A percentile compares a stretch with the other conserved stretches of the same genome.
phyloP scores from a whole-genome alignment of 306 rosid species.

The Cucumis melo region DNA sequence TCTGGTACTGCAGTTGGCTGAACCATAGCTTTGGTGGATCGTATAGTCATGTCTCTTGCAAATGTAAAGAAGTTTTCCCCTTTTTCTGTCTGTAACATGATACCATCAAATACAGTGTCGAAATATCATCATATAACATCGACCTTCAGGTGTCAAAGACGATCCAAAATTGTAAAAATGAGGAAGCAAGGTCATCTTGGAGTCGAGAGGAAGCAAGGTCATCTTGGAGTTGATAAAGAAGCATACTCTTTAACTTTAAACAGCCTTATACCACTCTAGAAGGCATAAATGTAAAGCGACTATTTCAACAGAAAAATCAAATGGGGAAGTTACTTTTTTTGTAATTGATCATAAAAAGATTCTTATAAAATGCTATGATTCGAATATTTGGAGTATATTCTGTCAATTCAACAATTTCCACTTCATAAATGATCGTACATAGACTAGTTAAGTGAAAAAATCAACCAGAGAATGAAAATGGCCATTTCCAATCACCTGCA shows the following conservation, averaged over 20 bases:
- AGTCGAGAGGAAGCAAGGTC: no score
- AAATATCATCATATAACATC: background rate
- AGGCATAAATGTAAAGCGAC: no score
- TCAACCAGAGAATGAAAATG: background rate
- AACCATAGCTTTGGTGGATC: slow-evolving; percentile 71
- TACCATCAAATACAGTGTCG: background rate
- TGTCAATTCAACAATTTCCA: background rate
- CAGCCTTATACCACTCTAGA: no score
- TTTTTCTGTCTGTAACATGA: slow-evolving; percentile 44
- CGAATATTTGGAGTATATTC: background rate
- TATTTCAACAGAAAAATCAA: no score
- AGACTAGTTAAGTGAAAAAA: background rate
- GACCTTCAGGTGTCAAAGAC: background rate
- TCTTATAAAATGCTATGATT: background rate
- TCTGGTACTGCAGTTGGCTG: slow-evolving; percentile 41
- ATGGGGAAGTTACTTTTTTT: no score
- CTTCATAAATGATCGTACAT: background rate
- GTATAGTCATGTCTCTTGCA: slow-evolving; percentile 82
- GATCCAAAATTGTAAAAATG: background rate
- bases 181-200: no score
- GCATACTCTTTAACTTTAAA: no score
- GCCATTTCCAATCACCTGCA: background rate
- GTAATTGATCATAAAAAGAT: no score
- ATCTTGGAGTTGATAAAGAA: no score
- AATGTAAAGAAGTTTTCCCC: slow-evolving; percentile 89